These are phyloP conservation scores for Lactarius evosmus DNA, from an alignment of 768 basidiomycete species.

Conservation along the genomic window DNA sequence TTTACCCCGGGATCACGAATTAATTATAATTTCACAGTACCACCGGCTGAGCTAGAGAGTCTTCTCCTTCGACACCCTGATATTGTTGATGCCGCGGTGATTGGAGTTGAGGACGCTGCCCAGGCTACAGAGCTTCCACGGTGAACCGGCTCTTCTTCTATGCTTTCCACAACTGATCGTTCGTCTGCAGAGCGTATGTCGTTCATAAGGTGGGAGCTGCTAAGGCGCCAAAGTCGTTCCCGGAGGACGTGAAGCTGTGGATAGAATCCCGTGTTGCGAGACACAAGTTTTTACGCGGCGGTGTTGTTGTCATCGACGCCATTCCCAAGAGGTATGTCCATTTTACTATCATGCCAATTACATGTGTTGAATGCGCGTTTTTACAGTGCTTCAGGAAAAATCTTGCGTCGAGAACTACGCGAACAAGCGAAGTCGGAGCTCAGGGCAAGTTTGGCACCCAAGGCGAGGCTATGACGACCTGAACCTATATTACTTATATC, in stretches of 20 bases:
- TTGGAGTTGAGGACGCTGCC: constrained; percentile 62
- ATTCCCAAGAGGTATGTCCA: constrained; percentile 64
- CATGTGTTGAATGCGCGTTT: constrained; percentile 2
- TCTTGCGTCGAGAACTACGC: constrained; percentile 73
- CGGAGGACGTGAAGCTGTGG: constrained; percentile 59
- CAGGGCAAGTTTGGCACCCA: background rate
- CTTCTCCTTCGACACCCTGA: constrained; percentile 71
- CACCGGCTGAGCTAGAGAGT: constrained; percentile 83
- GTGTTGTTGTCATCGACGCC: constrained; percentile 54
- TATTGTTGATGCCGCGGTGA: constrained; percentile 77
- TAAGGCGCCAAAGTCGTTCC: constrained; percentile 45
- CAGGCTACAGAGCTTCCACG: constrained; percentile 83
- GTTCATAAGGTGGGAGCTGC: constrained; percentile 43
- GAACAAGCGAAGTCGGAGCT: constrained; percentile 59
- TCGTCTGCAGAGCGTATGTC: constrained; percentile 53
- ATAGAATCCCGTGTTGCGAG: constrained; percentile 61
- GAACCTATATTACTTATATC: background rate
- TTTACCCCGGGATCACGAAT: background rate
- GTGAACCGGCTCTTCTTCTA: constrained; percentile 33
- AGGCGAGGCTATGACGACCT: constrained; percentile 16
- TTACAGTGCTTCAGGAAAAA: constrained; percentile 80
- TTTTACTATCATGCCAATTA: background rate
- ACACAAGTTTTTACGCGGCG: constrained; percentile 80
- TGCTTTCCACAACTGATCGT: background rate
- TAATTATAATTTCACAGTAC: constrained; percentile 46